Evolutionary conservation across 192 early-diverging fungal species (phyloP).

Genomic region (Gryganskiella cystojenkinii): DNA sequence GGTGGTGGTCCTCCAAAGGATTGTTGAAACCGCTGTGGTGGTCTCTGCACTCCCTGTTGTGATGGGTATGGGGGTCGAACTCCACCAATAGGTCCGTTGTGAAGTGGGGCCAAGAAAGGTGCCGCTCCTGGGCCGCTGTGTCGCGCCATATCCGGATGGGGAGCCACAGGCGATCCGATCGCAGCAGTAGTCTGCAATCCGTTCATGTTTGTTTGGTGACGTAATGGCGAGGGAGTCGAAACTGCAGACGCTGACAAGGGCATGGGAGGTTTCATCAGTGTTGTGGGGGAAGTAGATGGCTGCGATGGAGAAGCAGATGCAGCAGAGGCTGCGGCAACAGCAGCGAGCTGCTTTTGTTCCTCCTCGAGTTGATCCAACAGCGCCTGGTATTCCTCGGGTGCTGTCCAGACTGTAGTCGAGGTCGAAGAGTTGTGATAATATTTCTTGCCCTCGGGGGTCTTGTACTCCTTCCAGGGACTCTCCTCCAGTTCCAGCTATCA

Average conservation of each 20-base stretch:
- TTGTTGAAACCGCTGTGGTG: conserved; percentile 45
- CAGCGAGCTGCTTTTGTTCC: conserved; percentile 36
- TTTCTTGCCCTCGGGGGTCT: conserved; percentile 76
- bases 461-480: conserved; percentile 89
- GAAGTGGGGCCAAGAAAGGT: not conserved
- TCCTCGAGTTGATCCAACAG: conserved; percentile 50
- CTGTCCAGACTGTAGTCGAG: conserved; percentile 89
- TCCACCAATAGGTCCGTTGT: not conserved
- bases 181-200: conserved; percentile 5
- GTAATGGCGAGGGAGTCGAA: conserved; percentile 30
- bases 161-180: too few relatives aligned
- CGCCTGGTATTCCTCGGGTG: conserved; percentile 79
- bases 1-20: conserved; percentile 15
- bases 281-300: not conserved
- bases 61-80: conserved; percentile 11
- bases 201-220: conserved; percentile 18
- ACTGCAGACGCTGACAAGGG: conserved; percentile 23
- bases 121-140: not conserved
- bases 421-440: conserved; percentile 88
- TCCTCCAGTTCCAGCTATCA: conserved; percentile 63
- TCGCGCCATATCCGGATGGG: not conserved
- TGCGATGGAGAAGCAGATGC: conserved; percentile 1
- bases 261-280: conserved; percentile 5
- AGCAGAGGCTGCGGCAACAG: not conserved
- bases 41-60: conserved; percentile 18